Percentiles rank a stretch among this genome's conserved stretches.
phyloP scores from a whole-genome alignment of 768 basidiomycete species.

The Cystobasidium onofrii region DNA sequence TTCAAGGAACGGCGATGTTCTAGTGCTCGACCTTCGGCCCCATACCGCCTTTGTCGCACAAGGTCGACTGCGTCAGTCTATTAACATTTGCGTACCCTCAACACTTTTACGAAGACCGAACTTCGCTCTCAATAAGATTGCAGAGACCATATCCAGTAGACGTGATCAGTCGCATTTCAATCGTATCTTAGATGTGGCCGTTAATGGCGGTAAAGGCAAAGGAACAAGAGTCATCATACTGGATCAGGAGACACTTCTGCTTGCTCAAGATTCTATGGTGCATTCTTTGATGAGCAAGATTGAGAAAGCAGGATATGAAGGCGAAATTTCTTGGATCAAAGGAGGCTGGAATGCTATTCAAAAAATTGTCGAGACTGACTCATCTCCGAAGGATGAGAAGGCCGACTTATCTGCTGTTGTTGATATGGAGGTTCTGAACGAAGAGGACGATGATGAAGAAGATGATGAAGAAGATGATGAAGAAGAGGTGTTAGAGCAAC shows the following conservation, averaged over 20 bases:
- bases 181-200: constrained; percentile 49
- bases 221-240: constrained; percentile 64
- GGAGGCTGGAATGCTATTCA: constrained; percentile 72
- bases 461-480: constrained; percentile 49
- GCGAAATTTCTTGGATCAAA: constrained; percentile 65
- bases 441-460: constrained; percentile 49
- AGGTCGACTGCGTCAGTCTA: constrained; percentile 56
- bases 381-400: not conserved
- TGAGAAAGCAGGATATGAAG: constrained; percentile 50
- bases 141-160: constrained; percentile 66
- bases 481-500: constrained; percentile 46
- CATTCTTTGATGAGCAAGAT: constrained; percentile 47
- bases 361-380: constrained; percentile 36
- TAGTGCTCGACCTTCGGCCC: constrained; percentile 82
- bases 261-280: constrained; percentile 53
- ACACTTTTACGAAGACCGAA: constrained; percentile 85
- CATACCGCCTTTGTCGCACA: constrained; percentile 63
- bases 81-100: constrained; percentile 85
- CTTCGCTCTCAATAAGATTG: constrained; percentile 68
- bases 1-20: too few relatives aligned
- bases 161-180: constrained; percentile 57
- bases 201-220: constrained; percentile 45
- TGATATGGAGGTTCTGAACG: constrained; percentile 51
- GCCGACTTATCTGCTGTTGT: constrained; percentile 46
- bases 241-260: constrained; percentile 63